phyloP scores from a whole-genome alignment of 192 early-diverging fungal species.

The Powellomyces hirtus region DNA sequence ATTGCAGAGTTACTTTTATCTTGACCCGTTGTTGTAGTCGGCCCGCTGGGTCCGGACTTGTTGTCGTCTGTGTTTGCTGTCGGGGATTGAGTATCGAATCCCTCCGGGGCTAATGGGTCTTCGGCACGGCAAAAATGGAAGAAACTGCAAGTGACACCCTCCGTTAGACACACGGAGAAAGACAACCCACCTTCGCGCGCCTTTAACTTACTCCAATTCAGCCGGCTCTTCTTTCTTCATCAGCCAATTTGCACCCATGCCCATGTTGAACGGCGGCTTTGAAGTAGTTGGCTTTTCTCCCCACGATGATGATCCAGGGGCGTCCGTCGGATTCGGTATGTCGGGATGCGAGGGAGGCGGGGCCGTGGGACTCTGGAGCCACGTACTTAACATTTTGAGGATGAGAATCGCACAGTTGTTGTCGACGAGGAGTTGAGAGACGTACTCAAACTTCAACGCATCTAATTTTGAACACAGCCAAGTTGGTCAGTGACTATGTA shows the following conservation, averaged over 20 bases:
- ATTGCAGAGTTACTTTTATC: no score
- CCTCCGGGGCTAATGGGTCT: not conserved
- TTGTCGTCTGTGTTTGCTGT: no score
- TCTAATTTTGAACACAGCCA: constrained; percentile 53
- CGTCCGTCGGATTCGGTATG: not conserved
- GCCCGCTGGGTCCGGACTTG: no score
- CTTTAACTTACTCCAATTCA: constrained; percentile 36
- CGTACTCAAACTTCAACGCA: constrained; percentile 72
- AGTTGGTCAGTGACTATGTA: constrained; percentile 2
- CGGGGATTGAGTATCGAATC: no score
- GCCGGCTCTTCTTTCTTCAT: constrained; percentile 31
- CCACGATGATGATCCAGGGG: not conserved
- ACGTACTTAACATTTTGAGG: constrained; percentile 73
- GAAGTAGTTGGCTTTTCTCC: not conserved
- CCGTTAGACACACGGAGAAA: not conserved
- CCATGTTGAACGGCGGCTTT: not conserved
- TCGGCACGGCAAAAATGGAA: constrained; percentile 26
- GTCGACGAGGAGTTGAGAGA: constrained; percentile 75
- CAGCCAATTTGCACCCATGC: constrained; percentile 38
- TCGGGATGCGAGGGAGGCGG: not conserved
- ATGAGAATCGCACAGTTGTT: constrained; percentile 80
- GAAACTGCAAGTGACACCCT: constrained; percentile 24
- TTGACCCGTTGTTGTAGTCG: no score
- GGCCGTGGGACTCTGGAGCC: constrained; percentile 58
- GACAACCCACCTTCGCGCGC: not conserved